Base-by-base conservation (phyloP, 345 rosid genomes). In the Microthlaspi erraticum region DNA sequence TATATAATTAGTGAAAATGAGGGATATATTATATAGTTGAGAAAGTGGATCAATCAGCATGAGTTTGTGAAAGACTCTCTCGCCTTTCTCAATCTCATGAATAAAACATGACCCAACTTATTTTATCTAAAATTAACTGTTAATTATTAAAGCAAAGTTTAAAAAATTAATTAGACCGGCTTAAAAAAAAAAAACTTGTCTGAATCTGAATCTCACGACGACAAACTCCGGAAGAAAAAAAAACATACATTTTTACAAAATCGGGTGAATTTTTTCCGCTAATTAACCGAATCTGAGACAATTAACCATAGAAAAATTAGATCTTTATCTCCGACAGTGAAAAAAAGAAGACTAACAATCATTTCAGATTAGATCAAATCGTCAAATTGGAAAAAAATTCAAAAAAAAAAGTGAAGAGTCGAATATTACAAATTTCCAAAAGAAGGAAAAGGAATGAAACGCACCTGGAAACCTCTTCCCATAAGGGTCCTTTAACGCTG, bases 381-480 rank as follows among this genome's bases (percentile, higher is more conserved):
- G 7, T n/a, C 1, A 9, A 39, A 39, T 53, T 53, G 5, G 7
- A 33, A 13, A n/a, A 13, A 29, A 29, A 4, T 31, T 6, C 17
- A 17, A 37, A 14, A 33, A 49, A 36, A 23, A 43, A 17, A 11
- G 48, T 20, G 29, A 7, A 11, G 12, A 44, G 18, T 7, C 3
- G 10, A 66, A 9, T 56, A 37, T 46, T 64, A 68, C 39, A 42
- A 43, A 56, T 33, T 45, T 2, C 52, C 41, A 8, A 33, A 60
- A 64, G 26, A 41, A 43, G 17, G 18, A 1, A 11, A 23, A 58
- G 45, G 26, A 57, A 42, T 65, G 62, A 64, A 71, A 52, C 65
- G 82, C 64, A 93, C 97, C 97, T 85, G 66, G 98, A 90, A 71
- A 90, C 86, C 52, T 90, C 87, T 54, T 93, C 97, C 98, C 98